Evolutionary conservation across 805 yeast species (phyloP).

Genomic region (Saccharomycopsis vini): DNA sequence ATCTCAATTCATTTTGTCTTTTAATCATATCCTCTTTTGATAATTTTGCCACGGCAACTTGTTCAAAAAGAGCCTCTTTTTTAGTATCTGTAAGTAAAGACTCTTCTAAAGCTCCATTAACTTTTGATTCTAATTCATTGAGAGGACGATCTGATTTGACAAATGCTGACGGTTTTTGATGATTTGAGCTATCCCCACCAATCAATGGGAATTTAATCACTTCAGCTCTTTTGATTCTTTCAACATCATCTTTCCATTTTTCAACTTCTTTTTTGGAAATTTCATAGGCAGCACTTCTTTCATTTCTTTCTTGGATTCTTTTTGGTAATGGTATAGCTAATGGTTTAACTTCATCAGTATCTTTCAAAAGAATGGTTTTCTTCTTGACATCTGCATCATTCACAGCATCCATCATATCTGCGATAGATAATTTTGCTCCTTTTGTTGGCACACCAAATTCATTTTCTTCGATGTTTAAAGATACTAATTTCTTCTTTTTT

Average conservation of each 20-base stretch:
- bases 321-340: conserved; percentile 77
- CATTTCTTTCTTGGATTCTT: conserved; percentile 76
- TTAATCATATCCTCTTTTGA: conserved; percentile 70
- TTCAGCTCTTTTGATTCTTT: conserved; percentile 65
- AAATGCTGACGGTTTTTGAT: conserved; percentile 36
- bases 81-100: conserved; percentile 66
- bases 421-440: conserved; percentile 50
- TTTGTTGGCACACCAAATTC: conserved; percentile 60
- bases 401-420: conserved; percentile 67
- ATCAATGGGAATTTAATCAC: conserved; percentile 70
- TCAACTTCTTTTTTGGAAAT: conserved; percentile 78
- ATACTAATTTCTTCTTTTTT: conserved; percentile 38
- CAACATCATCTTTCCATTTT: conserved; percentile 82
- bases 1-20: conserved; percentile 72
- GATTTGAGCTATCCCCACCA: conserved; percentile 28
- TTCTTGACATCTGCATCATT: conserved; percentile 40
- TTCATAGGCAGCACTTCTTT: conserved; percentile 84
- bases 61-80: conserved; percentile 78
- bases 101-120: conserved; percentile 49
- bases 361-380: conserved; percentile 40
- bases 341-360: conserved; percentile 35
- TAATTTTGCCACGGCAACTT: conserved; percentile 72
- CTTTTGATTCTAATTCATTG: conserved; percentile 58
- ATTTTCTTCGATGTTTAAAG: conserved; percentile 52
- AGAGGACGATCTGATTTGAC: conserved; percentile 37